Evolutionary conservation across 106 monocot species (phyloP).

Genomic region (Apostasia ramifera): DNA sequence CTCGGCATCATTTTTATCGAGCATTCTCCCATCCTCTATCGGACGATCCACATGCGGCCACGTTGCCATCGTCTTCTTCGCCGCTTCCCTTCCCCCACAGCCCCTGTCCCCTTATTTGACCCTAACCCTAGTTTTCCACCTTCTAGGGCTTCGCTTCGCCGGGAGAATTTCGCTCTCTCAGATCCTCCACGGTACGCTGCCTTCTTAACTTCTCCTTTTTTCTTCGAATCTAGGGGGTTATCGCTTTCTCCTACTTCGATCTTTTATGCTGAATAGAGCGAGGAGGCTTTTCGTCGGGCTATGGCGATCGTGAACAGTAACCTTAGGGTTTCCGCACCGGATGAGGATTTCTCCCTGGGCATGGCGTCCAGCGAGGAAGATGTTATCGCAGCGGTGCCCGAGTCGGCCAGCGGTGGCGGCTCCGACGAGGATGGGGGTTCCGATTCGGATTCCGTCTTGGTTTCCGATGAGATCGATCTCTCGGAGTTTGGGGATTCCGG

Average conservation of each 20-base stretch:
- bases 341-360: slow-evolving; percentile 22
- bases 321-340: slow-evolving; percentile 26
- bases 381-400: slow-evolving; percentile 3
- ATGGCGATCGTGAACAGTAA: slow-evolving; percentile 52
- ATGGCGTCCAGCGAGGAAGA: slow-evolving; percentile 28
- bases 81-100: background rate
- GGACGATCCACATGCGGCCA: slow-evolving; percentile 38
- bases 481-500: slow-evolving; percentile 53
- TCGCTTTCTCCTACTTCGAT: background rate
- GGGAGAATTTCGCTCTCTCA: background rate
- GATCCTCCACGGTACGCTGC: background rate
- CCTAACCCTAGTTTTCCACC: background rate
- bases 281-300: background rate
- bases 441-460: slow-evolving; percentile 59
- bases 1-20: slow-evolving; percentile 9
- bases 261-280: background rate
- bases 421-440: slow-evolving; percentile 4
- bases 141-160: slow-evolving; percentile 12
- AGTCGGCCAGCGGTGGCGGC: background rate
- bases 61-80: slow-evolving; percentile 45
- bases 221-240: slow-evolving; percentile 1
- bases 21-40: slow-evolving; percentile 13
- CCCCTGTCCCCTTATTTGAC: slow-evolving; percentile 8
- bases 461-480: slow-evolving; percentile 59
- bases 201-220: background rate